These are phyloP conservation scores for Diutina sp. DNA, from an alignment of 1,139 yeast genomes.

Conservation along the genomic window DNA sequence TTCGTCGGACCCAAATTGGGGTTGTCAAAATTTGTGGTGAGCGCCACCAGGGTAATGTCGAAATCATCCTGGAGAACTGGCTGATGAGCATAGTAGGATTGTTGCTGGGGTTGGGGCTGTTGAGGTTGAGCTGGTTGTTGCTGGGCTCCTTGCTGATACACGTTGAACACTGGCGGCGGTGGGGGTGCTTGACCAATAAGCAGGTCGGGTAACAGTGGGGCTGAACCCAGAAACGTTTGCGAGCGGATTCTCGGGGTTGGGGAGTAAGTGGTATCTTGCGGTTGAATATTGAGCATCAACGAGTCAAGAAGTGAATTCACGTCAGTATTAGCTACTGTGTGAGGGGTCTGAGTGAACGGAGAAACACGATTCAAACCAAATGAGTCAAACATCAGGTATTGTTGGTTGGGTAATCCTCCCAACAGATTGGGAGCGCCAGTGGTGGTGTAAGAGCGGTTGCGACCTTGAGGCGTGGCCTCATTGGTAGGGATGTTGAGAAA, in stretches of 20 bases:
- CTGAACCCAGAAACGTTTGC: slow-evolving; percentile 14
- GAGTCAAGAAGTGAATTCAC: slow-evolving; percentile 4
- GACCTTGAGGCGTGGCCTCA: slow-evolving; percentile 13
- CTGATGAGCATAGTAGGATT: not conserved
- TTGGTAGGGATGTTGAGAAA: slow-evolving; percentile 15
- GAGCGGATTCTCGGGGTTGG: slow-evolving; percentile 21
- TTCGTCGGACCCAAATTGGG: slow-evolving; percentile 66
- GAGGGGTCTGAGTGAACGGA: slow-evolving; percentile 5
- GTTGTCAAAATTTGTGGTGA: slow-evolving; percentile 55
- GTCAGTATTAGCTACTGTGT: slow-evolving; percentile 4
- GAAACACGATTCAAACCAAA: slow-evolving; percentile 6
- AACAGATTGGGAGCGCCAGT: slow-evolving; percentile 5
- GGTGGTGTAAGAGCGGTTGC: slow-evolving; percentile 37
- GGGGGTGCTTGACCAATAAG: slow-evolving; percentile 19
- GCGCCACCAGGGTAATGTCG: slow-evolving; percentile 27
- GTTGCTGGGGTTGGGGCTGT: not conserved
- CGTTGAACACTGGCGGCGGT: slow-evolving; percentile 7
- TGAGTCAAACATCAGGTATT: slow-evolving; percentile 13
- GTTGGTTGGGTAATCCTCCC: slow-evolving; percentile 9
- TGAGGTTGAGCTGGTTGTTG: not conserved
- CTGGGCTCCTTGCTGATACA: not conserved
- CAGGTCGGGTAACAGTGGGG: slow-evolving; percentile 4
- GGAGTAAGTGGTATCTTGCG: not conserved
- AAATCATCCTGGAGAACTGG: slow-evolving; percentile 31
- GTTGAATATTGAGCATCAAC: not conserved